Base-by-base conservation (phyloP, 2,329 filamentous ascomycete species). In the Pseudonectria foliicola region DNA sequence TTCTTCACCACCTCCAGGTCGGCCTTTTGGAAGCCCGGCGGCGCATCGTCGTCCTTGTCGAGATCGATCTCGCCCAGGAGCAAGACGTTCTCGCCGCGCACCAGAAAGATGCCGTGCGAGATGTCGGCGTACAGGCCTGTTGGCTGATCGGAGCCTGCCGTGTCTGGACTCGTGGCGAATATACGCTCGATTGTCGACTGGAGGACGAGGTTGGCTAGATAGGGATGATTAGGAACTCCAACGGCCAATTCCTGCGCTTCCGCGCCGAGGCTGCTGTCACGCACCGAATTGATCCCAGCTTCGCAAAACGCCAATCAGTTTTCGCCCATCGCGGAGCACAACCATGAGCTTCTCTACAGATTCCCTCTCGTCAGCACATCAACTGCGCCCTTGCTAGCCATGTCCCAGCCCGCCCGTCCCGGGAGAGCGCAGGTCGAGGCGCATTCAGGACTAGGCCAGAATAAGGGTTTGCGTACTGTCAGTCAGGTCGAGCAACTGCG, bases 281-380 rank as follows among this genome's bases (percentile, higher is more conserved):
- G 54, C 80, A 95, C 89, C 90, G 56, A 95, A 96, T 63, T 98
- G 92, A 64, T 98, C 92, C 87, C 92, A 98, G 50, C 86, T 94
- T 54, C 92, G 75, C 49, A 98, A 66, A 30, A 96, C 85, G 21
- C 92, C 92, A 49, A 94, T 85, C 48, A 96, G 71, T 66, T 96
- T 96, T 52, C 90, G 79, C 42, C 93, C 92, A 58, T 98, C 92
- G 49, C 92, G 83, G 36, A 98, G 74, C 30, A 89, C 80, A 37
- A 96, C 75, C 65, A 95, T 80, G 40, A 98, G 79, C 67, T 98
- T 98, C 69, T 98, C 92, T 96, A 60, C 44, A 49, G 32, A 13
- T 39, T 34, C 35, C 23, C 24, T 43, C 28, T 38, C 25, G 50
- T 57, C 43, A 56, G 50, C 49, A 35, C 34, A 48, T 33, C 25